Evolutionary conservation across 2,329 filamentous ascomycete genomes (phyloP).

Genomic region (Onygenales sp.): DNA sequence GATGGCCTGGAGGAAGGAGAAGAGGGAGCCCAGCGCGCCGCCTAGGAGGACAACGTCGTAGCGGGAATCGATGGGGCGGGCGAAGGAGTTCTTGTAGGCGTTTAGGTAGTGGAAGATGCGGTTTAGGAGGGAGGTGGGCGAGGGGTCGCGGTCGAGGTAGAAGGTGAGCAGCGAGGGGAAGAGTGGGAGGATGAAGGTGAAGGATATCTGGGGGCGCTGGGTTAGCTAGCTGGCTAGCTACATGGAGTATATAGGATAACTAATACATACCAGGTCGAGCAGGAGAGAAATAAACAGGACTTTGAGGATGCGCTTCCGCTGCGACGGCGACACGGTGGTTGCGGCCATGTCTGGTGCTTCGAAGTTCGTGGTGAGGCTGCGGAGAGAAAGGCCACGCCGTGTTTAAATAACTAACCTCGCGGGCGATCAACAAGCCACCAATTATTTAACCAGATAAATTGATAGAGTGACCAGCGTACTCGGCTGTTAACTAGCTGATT

Average conservation of each 20-base stretch:
- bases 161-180: constrained; percentile 94
- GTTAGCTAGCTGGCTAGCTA: not conserved
- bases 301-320: constrained; percentile 70
- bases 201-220: constrained; percentile 62
- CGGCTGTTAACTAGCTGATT: too few relatives aligned
- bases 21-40: constrained; percentile 85
- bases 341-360: constrained; percentile 21
- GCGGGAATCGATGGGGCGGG: constrained; percentile 83
- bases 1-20: constrained; percentile 84
- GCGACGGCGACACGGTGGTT: constrained; percentile 30
- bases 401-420: too few relatives aligned
- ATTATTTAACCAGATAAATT: too few relatives aligned
- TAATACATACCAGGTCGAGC: constrained; percentile 65
- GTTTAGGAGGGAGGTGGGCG: constrained; percentile 60
- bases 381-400: not conserved
- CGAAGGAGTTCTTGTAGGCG: constrained; percentile 87
- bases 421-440: too few relatives aligned
- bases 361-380: not conserved
- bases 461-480: too few relatives aligned
- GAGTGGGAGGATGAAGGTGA: constrained; percentile 94
- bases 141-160: constrained; percentile 72
- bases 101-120: constrained; percentile 76
- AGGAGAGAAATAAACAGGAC: constrained; percentile 85
- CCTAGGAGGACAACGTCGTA: constrained; percentile 96
- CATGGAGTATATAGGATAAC: constrained; percentile 16